phyloP scores from a whole-genome alignment of 352 stramenopile genomes.

The Pythium myriotylum region DNA sequence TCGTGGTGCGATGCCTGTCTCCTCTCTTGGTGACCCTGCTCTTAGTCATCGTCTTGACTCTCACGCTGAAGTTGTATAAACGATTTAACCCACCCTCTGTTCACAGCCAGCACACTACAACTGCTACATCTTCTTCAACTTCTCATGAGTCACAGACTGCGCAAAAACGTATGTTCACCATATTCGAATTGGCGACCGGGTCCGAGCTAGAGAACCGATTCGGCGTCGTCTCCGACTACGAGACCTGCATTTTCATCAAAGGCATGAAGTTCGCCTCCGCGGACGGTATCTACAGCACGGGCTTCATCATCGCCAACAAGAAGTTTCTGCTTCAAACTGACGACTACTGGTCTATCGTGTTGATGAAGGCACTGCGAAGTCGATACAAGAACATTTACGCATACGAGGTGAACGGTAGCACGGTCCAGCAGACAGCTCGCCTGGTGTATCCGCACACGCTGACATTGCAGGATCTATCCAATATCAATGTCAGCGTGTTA shows the following conservation, averaged over 20 bases:
- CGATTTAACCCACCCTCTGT: conserved; percentile 20
- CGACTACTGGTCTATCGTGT: conserved; percentile 33
- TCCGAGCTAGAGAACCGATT: conserved; percentile 31
- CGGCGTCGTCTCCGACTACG: conserved; percentile 32
- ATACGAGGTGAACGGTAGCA: conserved; percentile 33
- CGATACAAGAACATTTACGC: conserved; percentile 34
- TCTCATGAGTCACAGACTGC: conserved; percentile 7
- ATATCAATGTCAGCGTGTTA: conserved; percentile 26
- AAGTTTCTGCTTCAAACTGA: conserved; percentile 38
- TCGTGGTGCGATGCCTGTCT: not conserved
- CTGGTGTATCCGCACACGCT: conserved; percentile 40
- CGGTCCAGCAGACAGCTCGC: conserved; percentile 21
- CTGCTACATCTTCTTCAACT: conserved; percentile 13
- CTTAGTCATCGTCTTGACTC: conserved; percentile 23
- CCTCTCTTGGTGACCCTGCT: conserved; percentile 20
- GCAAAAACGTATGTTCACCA: conserved; percentile 30
- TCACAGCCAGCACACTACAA: conserved; percentile 10
- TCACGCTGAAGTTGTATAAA: conserved; percentile 16
- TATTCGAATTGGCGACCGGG: conserved; percentile 35
- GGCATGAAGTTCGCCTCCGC: conserved; percentile 34
- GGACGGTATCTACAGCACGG: too few relatives aligned
- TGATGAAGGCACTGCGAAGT: conserved; percentile 34
- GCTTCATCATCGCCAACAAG: conserved; percentile 42
- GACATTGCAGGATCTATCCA: conserved; percentile 22
- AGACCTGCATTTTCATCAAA: conserved; percentile 35